These are phyloP conservation scores for Blastobotrys peoriensis DNA, from an alignment of 805 yeast species.

Conservation along the genomic window DNA sequence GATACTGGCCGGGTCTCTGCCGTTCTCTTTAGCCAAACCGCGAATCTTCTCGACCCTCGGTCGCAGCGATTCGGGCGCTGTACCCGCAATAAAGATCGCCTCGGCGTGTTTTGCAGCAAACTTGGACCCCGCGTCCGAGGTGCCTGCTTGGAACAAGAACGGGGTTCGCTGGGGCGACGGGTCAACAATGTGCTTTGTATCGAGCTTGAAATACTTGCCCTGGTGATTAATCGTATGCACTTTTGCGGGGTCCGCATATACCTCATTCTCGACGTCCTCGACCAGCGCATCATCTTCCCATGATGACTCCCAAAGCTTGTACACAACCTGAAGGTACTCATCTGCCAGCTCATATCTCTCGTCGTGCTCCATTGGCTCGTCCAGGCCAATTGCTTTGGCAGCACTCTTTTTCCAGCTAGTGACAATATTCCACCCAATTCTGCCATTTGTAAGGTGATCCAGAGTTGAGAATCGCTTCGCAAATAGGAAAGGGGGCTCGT, in stretches of 20 bases:
- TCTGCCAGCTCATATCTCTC: constrained; percentile 38
- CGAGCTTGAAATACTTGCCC: constrained; percentile 38
- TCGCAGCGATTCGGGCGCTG: constrained; percentile 30
- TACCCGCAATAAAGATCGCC: constrained; percentile 36
- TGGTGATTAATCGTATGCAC: constrained; percentile 38
- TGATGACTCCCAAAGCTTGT: constrained; percentile 37
- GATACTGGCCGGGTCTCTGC: constrained; percentile 34
- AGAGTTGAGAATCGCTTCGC: constrained; percentile 41
- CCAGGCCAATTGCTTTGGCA: constrained; percentile 36
- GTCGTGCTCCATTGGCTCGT: constrained; percentile 35
- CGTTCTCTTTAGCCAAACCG: constrained; percentile 30
- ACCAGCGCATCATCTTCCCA: constrained; percentile 42
- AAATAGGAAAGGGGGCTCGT: constrained; percentile 39
- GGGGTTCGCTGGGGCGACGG: constrained; percentile 43
- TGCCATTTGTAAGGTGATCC: constrained; percentile 39
- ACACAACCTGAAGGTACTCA: constrained; percentile 37
- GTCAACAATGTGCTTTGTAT: constrained; percentile 39
- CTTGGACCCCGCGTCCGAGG: constrained; percentile 37
- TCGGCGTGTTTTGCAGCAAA: constrained; percentile 42
- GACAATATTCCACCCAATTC: constrained; percentile 46
- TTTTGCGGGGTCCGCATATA: constrained; percentile 30
- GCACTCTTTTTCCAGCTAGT: constrained; percentile 40
- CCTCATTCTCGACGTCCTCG: constrained; percentile 21
- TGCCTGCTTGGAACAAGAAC: constrained; percentile 41
- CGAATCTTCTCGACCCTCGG: constrained; percentile 30